These are phyloP conservation scores for Solanum etuberosum DNA, from an alignment of 257 asterid genomes.

Conservation along the genomic window DNA sequence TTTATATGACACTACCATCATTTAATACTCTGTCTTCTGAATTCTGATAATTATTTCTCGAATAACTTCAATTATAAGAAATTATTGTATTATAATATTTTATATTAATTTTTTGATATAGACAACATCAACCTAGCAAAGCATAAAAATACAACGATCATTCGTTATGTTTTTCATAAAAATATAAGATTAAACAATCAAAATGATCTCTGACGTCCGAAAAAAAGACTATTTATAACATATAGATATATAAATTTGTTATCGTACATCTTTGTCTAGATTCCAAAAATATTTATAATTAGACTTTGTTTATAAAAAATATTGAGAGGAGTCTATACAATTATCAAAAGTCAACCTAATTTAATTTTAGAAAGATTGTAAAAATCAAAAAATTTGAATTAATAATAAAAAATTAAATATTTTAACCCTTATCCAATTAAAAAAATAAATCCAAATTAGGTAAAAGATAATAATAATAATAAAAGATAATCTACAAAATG, in stretches of 20 bases:
- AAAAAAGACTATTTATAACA: not conserved
- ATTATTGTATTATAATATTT: not conserved
- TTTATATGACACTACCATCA: not conserved
- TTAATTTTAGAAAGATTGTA: not conserved
- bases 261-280: not conserved
- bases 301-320: not conserved
- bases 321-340: not conserved
- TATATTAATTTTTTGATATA: too few relatives aligned
- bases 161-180: too few relatives aligned
- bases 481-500: not conserved
- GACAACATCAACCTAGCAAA: not conserved
- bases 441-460: not conserved
- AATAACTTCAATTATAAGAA: not conserved
- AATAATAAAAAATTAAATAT: not conserved
- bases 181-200: not conserved
- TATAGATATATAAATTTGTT: not conserved
- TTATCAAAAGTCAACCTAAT: not conserved
- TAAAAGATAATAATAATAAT: not conserved
- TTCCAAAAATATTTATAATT: not conserved
- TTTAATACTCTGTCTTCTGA: not conserved
- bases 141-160: too few relatives aligned
- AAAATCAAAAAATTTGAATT: not conserved
- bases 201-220: not conserved
- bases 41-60: not conserved
- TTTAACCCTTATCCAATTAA: not conserved